Evolutionary conservation across 2,329 filamentous ascomycete genomes (phyloP).

Genomic region (Cercospora janseana): DNA sequence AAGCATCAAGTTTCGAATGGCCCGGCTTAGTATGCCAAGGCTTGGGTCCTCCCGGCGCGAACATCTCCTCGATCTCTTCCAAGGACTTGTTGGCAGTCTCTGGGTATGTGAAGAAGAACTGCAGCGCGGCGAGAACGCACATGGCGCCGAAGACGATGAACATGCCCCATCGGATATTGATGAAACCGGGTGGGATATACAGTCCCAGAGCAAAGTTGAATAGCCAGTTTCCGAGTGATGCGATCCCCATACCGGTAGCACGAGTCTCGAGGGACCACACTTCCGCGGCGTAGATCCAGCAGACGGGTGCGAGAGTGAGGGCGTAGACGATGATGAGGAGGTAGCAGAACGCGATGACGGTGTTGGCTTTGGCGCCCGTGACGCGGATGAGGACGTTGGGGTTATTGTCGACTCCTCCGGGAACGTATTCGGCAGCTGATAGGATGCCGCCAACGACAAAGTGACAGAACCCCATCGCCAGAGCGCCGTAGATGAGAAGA

Average conservation of each 20-base stretch:
- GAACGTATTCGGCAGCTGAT: slow-evolving; percentile 43
- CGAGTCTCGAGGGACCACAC: slow-evolving; percentile 62
- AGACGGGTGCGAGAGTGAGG: slow-evolving; percentile 62
- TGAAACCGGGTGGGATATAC: slow-evolving; percentile 58
- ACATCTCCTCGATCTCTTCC: slow-evolving; percentile 44
- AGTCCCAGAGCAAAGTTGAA: slow-evolving; percentile 61
- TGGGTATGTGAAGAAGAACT: slow-evolving; percentile 48
- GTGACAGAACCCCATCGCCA: slow-evolving; percentile 80
- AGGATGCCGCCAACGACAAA: slow-evolving; percentile 68
- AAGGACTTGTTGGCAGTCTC: slow-evolving; percentile 43
- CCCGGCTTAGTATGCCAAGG: slow-evolving; percentile 42
- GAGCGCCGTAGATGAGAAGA: slow-evolving; percentile 64
- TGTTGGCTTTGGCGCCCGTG: slow-evolving; percentile 54
- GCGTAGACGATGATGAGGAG: slow-evolving; percentile 63
- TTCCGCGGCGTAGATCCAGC: slow-evolving; percentile 66
- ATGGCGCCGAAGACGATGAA: slow-evolving; percentile 53
- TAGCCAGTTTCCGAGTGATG: slow-evolving; percentile 53
- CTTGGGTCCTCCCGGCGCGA: slow-evolving; percentile 36
- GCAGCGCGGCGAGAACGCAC: slow-evolving; percentile 47
- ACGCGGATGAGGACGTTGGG: slow-evolving; percentile 56
- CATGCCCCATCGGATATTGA: slow-evolving; percentile 57
- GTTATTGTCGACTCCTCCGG: slow-evolving; percentile 47
- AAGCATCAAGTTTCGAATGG: slow-evolving; percentile 35
- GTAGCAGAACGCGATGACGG: slow-evolving; percentile 65
- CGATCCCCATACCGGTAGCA: slow-evolving; percentile 58